These are phyloP conservation scores for Ascodesmis nigricans DNA, from an alignment of 495 filamentous ascomycete genomes.

Conservation along the genomic window DNA sequence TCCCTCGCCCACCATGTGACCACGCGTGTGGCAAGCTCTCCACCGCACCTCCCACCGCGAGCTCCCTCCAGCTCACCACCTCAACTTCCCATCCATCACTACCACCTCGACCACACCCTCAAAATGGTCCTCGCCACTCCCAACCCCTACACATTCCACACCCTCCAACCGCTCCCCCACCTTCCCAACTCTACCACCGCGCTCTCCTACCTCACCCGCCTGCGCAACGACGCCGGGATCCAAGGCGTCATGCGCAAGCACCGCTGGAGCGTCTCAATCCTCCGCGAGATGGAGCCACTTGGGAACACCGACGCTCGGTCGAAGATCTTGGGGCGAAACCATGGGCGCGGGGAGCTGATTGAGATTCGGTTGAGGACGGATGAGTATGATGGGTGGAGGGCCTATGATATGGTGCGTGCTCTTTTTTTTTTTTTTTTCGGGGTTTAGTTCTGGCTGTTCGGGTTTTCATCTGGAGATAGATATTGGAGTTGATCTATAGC, in stretches of 20 bases:
- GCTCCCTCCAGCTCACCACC: background rate
- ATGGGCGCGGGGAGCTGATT: conserved; percentile 74
- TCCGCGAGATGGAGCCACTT: conserved; percentile 88
- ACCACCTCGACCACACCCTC: conserved; percentile 1
- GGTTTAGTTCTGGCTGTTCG: background rate
- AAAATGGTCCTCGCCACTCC: conserved; percentile 8
- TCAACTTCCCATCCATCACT: background rate
- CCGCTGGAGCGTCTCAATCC: conserved; percentile 60
- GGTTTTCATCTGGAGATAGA: too few species aligned
- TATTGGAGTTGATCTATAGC: too few species aligned
- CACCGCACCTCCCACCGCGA: too few species aligned
- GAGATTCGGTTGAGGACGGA: conserved; percentile 80
- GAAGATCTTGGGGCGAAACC: conserved; percentile 67
- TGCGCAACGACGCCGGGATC: conserved; percentile 71
- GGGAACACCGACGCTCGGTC: conserved; percentile 57
- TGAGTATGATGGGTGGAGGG: conserved; percentile 77
- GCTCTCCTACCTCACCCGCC: conserved; percentile 48
- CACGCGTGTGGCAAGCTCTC: too few species aligned
- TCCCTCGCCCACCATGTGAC: too few species aligned
- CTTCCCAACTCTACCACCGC: conserved; percentile 51
- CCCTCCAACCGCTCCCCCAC: conserved; percentile 50
- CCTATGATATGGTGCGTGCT: conserved; percentile 67
- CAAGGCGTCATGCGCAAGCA: conserved; percentile 58
- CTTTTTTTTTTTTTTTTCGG: background rate
- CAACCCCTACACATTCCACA: conserved; percentile 52